Base-by-base conservation (phyloP, 495 filamentous ascomycete genomes). In the Neurospora sp. region DNA sequence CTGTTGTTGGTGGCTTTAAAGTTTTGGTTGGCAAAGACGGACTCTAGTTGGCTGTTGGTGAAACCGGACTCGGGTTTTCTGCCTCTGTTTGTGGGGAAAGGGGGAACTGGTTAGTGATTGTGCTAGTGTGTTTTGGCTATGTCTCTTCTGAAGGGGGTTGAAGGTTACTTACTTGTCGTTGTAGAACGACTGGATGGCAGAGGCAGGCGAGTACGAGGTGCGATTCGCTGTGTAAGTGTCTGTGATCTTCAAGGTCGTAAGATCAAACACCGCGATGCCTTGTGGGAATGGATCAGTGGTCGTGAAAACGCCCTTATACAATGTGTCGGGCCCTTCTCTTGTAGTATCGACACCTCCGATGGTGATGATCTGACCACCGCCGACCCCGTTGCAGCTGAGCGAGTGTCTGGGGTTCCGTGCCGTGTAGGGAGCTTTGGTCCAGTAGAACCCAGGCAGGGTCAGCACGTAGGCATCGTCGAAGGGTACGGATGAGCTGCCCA, bases 381-480 rank as follows among this genome's bases (percentile, higher is more conserved):
- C 75, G 18, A 76, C 72, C 10, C 72, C 37, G 70, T 79, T 74
- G 73, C 78, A 79, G 27, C 44, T 77, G 42, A 78, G 70, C 8
- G 74, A 74, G 46, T 76, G 71, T 14, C 76, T 73, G 18, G 78
- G 78, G 35, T 74, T 69, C 11, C 39, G 41, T 9, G 78, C 62
- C 12, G 72, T n/a, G 40, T 78, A 78, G 59, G 76, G 27, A 1
- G 76, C 78, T 70, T 74, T 71, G 42, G 72, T 69, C 78, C 76
- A 79, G 73, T 75, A 62, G 62, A 79, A 79, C 14, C 75, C 76
- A 0, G 78, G 78, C 18, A 79, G 70, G 0, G 76, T 76, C 48
- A 79, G 75, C 20, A 79, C 78, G 39, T 73, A 79, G 31, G 76
- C 78, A 37, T 75, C 74, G 62, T 78, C 78, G 69, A 70, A 78